Conservation (phyloP, 192 early-diverging fungal genomes). For the Coemansia sp. region DNA sequence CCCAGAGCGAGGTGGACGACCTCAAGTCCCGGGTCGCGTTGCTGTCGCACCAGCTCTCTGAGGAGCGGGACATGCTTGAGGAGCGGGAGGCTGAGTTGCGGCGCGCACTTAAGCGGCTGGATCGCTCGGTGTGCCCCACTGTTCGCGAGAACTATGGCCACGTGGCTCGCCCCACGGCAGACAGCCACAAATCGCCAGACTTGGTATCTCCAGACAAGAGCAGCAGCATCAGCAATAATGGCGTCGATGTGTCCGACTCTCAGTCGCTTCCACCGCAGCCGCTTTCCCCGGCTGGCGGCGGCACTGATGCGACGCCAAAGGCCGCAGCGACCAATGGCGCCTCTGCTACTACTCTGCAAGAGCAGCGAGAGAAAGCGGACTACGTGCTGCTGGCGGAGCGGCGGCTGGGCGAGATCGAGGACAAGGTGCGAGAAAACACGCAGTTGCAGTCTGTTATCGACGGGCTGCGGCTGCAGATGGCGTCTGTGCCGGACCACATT, state of each 20-base stretch:
- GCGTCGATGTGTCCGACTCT: background rate
- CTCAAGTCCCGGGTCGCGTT: conserved; percentile 36
- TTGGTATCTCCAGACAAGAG: conserved; percentile 1
- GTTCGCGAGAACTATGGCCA: conserved; percentile 17
- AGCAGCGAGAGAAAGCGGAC: conserved; percentile 47
- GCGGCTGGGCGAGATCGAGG: conserved; percentile 55
- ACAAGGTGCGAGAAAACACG: conserved; percentile 53
- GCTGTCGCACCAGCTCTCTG: conserved; percentile 35
- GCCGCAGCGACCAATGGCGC: background rate
- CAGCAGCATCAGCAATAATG: background rate
- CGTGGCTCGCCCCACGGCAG: background rate
- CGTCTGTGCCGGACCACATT: conserved; percentile 52
- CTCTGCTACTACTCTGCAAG: conserved; percentile 24
- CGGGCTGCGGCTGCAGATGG: conserved; percentile 49
- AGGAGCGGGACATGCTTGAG: conserved; percentile 45
- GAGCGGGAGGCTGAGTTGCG: conserved; percentile 31
- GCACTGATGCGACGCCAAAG: background rate
- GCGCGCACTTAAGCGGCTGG: conserved; percentile 49
- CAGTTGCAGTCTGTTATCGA: conserved; percentile 52
- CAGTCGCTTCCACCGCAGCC: conserved; percentile 2
- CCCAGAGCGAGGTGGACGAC: conserved; percentile 34
- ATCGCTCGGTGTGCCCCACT: conserved; percentile 51
- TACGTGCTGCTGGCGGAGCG: conserved; percentile 47
- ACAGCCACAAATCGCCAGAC: conserved; percentile 2
- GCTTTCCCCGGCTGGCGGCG: background rate